Base-by-base conservation (phyloP, 768 basidiomycete species). In the Gautieria morchelliformis region DNA sequence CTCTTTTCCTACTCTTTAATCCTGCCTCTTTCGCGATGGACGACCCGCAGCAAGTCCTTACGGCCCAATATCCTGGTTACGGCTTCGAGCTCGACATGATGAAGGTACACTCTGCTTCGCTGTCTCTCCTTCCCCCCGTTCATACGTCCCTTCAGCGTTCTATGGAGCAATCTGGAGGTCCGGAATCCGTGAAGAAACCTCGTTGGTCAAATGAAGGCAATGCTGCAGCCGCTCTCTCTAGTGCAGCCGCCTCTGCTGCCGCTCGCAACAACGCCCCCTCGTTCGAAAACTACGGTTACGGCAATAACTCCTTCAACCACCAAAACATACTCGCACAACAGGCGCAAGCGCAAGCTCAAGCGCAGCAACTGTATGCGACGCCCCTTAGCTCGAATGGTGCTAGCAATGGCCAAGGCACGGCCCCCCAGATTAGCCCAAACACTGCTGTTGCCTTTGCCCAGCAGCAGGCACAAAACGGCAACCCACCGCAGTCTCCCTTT, bases 81-180 rank as follows among this genome's bases (percentile, higher is more conserved):
- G 74, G 71, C 58, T 86, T 90, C 74, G 88, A 90, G 68, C 75
- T 90, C 80, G 88, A 91, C 72, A 90, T 91, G 88, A 90, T 89
- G 87, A 91, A 91, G 86, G 89, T 85, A 37, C 15, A 75, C 17
- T 9, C 35, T 33, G 35, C 24, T 54, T 48, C 15, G 50, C 4
- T n/a, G 17, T 35, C 17, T 20, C 39, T 22, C 50, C 42, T 1
- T 22, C 50, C 14, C 14, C 14, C 37, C 49, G 7, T 24, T 30
- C 56, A 50, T 35, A 40, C 17, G 20, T 45, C 51, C 35, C 32
- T 41, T 11, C 71, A 93, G 90, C 84, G 90, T 72, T 84, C 90
- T 53, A 90, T 92, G 81, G 91, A 92, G 71, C 68, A 85, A 68
- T 78, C 82, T 63, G 84, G 83, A 65, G 88, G 86, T 65, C 87